These are phyloP conservation scores for Cenococcum geophilum DNA, from an alignment of 495 filamentous ascomycete species.

Conservation along the genomic window DNA sequence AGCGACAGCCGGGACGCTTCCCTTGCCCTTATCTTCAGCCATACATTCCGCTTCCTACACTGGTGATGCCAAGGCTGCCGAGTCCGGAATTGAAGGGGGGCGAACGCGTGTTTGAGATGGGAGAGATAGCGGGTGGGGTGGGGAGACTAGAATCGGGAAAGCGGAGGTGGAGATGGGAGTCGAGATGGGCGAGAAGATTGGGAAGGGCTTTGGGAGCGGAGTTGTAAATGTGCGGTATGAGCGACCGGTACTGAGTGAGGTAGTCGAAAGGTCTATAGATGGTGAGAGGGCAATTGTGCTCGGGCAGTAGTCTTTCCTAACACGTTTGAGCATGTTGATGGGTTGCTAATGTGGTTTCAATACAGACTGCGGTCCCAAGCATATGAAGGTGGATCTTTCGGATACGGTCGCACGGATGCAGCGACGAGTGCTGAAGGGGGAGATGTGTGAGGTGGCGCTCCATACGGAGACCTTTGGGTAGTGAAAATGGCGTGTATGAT, in stretches of 20 bases:
- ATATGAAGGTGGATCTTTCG: conserved; percentile 12
- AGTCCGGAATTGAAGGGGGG: not conserved
- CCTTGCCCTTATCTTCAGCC: too few relatives aligned
- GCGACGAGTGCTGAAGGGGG: conserved; percentile 9
- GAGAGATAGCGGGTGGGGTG: not conserved
- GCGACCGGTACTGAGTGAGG: conserved; percentile 7
- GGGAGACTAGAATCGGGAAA: not conserved
- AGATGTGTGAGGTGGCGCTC: conserved; percentile 20
- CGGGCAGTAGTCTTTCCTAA: conserved; percentile 2
- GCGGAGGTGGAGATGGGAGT: not conserved
- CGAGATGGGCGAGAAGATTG: not conserved
- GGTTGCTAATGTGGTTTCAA: conserved; percentile 1
- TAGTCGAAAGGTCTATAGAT: conserved; percentile 9
- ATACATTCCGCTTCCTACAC: too few relatives aligned
- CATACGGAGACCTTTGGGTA: conserved; percentile 18
- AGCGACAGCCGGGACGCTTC: too few relatives aligned
- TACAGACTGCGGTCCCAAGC: conserved; percentile 15
- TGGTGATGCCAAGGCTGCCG: not conserved
- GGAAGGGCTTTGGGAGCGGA: not conserved
- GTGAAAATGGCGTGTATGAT: not conserved
- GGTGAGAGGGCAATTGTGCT: conserved; percentile 14
- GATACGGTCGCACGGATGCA: conserved; percentile 14
- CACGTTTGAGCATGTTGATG: not conserved
- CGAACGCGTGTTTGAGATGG: not conserved
- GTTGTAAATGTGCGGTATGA: conserved; percentile 10